phyloP scores from a whole-genome alignment of 2,329 filamentous ascomycete species.

The Aureobasidium sp. region DNA sequence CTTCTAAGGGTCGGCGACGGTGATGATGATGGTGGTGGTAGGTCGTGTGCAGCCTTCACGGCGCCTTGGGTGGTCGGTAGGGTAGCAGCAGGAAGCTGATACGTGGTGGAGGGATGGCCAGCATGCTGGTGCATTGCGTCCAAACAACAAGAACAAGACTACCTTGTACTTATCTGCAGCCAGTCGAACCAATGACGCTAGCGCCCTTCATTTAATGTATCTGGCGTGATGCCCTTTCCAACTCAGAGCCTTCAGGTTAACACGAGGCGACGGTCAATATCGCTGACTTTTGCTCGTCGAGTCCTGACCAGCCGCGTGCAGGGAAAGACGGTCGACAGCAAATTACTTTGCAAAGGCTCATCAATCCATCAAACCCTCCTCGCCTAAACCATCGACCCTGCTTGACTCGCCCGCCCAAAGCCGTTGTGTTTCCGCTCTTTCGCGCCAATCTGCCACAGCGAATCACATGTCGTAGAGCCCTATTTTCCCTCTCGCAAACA shows the following conservation, averaged over 20 bases:
- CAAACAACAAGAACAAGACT: neutral
- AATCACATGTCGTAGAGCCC: neutral
- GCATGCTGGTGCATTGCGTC: constrained; percentile 1
- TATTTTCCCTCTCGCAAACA: neutral
- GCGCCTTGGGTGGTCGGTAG: neutral
- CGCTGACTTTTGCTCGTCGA: neutral
- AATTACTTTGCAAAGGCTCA: neutral
- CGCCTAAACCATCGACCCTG: neutral
- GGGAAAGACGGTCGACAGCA: neutral
- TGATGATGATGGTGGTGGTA: neutral
- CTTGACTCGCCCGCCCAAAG: neutral
- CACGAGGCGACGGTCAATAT: neutral
- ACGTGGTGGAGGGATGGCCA: neutral
- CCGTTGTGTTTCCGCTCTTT: constrained; percentile 2
- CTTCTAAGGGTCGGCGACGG: neutral
- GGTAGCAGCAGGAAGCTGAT: constrained; percentile 2
- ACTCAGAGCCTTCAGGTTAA: neutral
- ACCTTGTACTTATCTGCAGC: neutral
- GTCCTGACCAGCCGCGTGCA: neutral
- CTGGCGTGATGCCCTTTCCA: neutral
- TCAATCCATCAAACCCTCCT: neutral
- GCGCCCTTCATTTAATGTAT: constrained; percentile 6
- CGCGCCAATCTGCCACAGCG: neutral
- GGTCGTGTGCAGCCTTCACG: neutral
- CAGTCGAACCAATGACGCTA: constrained; percentile 2